phyloP scores from a whole-genome alignment of 148 eudicot species.

The Amaranthus hypochondriacus region DNA sequence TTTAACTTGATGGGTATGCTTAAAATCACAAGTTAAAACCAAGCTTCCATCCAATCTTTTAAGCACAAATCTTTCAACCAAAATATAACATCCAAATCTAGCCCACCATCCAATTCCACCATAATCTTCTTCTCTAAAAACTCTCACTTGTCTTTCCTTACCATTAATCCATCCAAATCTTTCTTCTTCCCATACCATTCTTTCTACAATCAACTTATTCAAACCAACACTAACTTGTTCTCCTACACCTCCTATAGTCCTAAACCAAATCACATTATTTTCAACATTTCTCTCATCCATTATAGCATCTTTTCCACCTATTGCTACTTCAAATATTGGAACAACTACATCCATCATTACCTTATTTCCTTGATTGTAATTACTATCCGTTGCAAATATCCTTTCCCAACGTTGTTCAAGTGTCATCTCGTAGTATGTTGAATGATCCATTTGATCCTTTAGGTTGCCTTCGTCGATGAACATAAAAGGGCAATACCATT shows the following conservation, averaged over 20 bases:
- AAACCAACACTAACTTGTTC: constrained; percentile 33
- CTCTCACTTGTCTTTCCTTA: constrained; percentile 31
- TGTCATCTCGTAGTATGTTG: constrained; percentile 33
- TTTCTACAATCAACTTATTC: constrained; percentile 28
- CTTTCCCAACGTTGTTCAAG: constrained; percentile 36
- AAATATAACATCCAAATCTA: constrained; percentile 53
- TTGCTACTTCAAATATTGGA: constrained; percentile 19
- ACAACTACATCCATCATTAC: constrained; percentile 35
- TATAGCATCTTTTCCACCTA: constrained; percentile 35
- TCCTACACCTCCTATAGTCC: constrained; percentile 16
- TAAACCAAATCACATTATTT: constrained; percentile 43
- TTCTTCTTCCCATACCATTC: constrained; percentile 46
- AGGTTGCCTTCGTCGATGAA: constrained; percentile 27
- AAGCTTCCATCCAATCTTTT: constrained; percentile 55
- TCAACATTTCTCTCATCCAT: constrained; percentile 22
- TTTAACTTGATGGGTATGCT: constrained; percentile 38
- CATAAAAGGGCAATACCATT: constrained; percentile 40
- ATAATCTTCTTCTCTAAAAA: constrained; percentile 33
- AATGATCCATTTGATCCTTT: constrained; percentile 26
- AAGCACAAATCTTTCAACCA: constrained; percentile 52
- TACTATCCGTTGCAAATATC: constrained; percentile 25
- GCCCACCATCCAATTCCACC: constrained; percentile 38
- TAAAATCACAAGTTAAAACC: constrained; percentile 45
- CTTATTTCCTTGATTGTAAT: constrained; percentile 8
- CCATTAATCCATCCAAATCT: constrained; percentile 42